A percentile compares a stretch with the other conserved stretches of the same genome.
phyloP scores from a whole-genome alignment of 1,284 basidiomycete genomes.

The Cystobasidiaceae sp. region DNA sequence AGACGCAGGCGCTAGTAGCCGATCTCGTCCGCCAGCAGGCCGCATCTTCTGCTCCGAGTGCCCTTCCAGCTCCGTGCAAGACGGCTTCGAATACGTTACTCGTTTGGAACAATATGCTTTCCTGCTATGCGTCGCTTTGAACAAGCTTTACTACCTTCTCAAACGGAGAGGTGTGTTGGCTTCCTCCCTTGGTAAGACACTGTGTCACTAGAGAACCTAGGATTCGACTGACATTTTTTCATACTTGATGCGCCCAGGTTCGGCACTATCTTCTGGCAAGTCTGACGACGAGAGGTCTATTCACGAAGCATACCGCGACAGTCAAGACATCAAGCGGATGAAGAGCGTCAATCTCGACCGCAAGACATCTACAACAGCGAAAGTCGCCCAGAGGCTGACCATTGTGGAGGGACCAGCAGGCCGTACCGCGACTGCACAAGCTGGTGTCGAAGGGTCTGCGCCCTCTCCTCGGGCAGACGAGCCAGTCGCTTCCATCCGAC shows the following conservation, averaged over 20 bases:
- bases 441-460: not conserved
- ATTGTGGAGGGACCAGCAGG: slow-evolving; percentile 95
- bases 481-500: slow-evolving; percentile 6
- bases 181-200: slow-evolving; percentile 65
- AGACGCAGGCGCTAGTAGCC: slow-evolving; percentile 10
- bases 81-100: slow-evolving; percentile 85
- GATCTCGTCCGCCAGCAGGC: slow-evolving; percentile 36
- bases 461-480: not conserved
- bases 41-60: slow-evolving; percentile 69
- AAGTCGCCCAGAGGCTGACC: slow-evolving; percentile 86
- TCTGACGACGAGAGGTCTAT: slow-evolving; percentile 38
- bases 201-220: no score
- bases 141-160: slow-evolving; percentile 82
- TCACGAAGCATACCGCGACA: slow-evolving; percentile 65
- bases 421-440: slow-evolving; percentile 55
- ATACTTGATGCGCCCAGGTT: no score
- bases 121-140: slow-evolving; percentile 87
- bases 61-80: slow-evolving; percentile 50
- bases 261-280: slow-evolving; percentile 6
- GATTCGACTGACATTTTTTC: no score
- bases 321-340: slow-evolving; percentile 86
- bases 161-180: slow-evolving; percentile 88
- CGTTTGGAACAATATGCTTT: slow-evolving; percentile 97
- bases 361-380: slow-evolving; percentile 80
- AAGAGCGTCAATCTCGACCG: slow-evolving; percentile 87